These are phyloP conservation scores for Arabidopsis thaliana DNA, from an alignment of 345 rosid genomes.

Conservation along the genomic window TAIR10.1 NC_003070.9:22055501-22056000, in stretches of 20 bases:
- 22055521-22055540: not conserved
- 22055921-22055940: not conserved
- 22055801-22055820: constrained; percentile 47
- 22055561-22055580: constrained; percentile 27
- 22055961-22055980: constrained; percentile 39
- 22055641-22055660: constrained; percentile 94
- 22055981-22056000: not conserved
- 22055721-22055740: constrained; percentile 46
- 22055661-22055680: constrained; percentile 62
- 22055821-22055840: constrained; percentile 52
- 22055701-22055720: constrained; percentile 40
- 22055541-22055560: not conserved
- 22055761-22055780: constrained; percentile 45
- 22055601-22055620: constrained; percentile 92
- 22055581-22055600: constrained; percentile 84
- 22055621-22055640: constrained; percentile 57
- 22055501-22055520: not conserved
- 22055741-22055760: constrained; percentile 52
- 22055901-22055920: constrained; percentile 22
- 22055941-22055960: constrained; percentile 21
- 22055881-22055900: constrained; percentile 34
- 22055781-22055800: constrained; percentile 47
- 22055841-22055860: constrained; percentile 50
- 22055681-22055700: constrained; percentile 36
- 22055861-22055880: constrained; percentile 39